These are phyloP conservation scores for Claviceps humidiphila DNA, from an alignment of 2,329 filamentous ascomycete species.

Conservation along the genomic window DNA sequence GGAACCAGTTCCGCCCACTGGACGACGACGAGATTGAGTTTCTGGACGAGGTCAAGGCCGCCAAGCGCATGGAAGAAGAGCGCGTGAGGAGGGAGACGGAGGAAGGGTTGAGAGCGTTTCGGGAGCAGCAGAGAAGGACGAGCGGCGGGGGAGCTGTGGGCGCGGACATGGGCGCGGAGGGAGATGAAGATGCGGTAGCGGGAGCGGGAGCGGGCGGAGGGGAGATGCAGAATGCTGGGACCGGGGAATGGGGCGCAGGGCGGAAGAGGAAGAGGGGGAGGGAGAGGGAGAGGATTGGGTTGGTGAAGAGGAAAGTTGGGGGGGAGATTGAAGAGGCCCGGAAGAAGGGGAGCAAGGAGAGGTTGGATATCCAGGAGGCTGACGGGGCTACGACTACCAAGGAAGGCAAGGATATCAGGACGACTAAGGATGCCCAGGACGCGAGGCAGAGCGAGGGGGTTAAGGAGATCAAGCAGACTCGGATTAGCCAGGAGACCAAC, in stretches of 20 bases:
- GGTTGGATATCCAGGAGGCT: no score
- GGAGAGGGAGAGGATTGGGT: conserved; percentile 5
- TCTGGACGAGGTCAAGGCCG: conserved; percentile 44
- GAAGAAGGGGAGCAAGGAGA: conserved; percentile 5
- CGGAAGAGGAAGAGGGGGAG: conserved; percentile 15
- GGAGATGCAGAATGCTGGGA: conserved; percentile 14
- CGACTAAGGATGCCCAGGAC: no score
- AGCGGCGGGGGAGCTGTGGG: conserved; percentile 8
- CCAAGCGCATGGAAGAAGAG: conserved; percentile 40
- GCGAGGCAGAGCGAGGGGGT: no score
- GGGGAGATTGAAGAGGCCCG: not conserved
- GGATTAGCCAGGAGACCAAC: no score
- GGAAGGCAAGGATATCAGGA: no score
- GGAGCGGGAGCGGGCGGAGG: conserved; percentile 19
- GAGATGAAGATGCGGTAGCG: conserved; percentile 6
- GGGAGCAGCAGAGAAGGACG: conserved; percentile 32
- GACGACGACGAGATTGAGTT: conserved; percentile 73
- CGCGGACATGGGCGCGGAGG: conserved; percentile 22
- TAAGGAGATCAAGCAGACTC: no score
- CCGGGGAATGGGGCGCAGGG: conserved; percentile 9
- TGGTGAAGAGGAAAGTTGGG: conserved; percentile 6
- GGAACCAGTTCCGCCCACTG: conserved; percentile 65
- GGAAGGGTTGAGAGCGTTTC: conserved; percentile 42
- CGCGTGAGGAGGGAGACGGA: conserved; percentile 40
- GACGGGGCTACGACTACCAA: no score